phyloP scores from a whole-genome alignment of 2,329 filamentous ascomycete genomes.

The Fusarium xyrophilum region DNA sequence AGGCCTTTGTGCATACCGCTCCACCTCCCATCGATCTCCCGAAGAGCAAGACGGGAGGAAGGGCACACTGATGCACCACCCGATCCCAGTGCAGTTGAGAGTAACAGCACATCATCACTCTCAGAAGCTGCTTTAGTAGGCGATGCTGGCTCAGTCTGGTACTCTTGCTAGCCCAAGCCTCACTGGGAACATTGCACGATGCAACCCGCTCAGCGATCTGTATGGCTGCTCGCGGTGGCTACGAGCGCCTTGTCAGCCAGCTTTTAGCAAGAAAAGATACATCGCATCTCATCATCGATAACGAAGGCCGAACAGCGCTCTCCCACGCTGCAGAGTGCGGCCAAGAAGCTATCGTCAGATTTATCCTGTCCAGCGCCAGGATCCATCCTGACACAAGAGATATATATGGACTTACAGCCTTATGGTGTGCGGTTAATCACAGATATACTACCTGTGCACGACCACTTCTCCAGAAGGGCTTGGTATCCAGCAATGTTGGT shows the following conservation, averaged over 20 bases:
- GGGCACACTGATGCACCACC: fast-evolving
- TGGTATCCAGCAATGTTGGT: not conserved
- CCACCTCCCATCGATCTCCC: fast-evolving
- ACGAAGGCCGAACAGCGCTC: not conserved
- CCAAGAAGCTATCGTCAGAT: not conserved
- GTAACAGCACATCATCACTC: fast-evolving
- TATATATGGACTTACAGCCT: fast-evolving
- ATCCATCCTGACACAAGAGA: not conserved
- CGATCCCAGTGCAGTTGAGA: fast-evolving
- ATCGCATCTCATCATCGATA: not conserved
- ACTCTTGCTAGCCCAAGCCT: not conserved
- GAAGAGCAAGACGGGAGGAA: fast-evolving
- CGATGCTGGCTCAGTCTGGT: not conserved
- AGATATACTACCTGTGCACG: not conserved
- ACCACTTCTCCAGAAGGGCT: not conserved
- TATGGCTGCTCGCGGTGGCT: not conserved
- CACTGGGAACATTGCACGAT: fast-evolving
- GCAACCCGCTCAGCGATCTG: not conserved
- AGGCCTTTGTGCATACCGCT: not conserved
- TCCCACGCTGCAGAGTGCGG: slow-evolving; percentile 3
- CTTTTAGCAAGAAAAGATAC: slow-evolving; percentile 10
- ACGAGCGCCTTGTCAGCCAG: not conserved
- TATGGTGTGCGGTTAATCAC: not conserved
- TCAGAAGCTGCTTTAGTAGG: not conserved
- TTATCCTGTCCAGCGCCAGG: not conserved